phyloP scores from a whole-genome alignment of 2,329 filamentous ascomycete genomes.

The Graphium sp. region DNA sequence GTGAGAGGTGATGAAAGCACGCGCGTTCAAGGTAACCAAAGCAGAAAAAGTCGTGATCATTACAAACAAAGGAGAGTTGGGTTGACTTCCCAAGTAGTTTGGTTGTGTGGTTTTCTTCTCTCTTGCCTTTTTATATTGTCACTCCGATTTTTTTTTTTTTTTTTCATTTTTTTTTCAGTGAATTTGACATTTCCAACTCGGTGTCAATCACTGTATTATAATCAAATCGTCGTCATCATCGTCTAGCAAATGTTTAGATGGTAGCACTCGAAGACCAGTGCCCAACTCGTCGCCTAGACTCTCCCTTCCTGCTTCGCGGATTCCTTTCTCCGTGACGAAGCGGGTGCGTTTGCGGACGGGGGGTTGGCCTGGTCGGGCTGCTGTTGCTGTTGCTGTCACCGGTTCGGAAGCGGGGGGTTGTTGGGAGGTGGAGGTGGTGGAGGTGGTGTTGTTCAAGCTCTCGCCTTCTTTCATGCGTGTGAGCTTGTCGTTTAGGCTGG shows the following conservation, averaged over 20 bases:
- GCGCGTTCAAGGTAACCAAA: too few species aligned
- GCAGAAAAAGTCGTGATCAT: too few species aligned
- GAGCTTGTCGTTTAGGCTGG: constrained; percentile 35
- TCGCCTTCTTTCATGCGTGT: constrained; percentile 45
- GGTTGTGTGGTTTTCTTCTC: background rate
- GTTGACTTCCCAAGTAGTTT: too few species aligned
- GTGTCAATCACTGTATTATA: constrained; percentile 18
- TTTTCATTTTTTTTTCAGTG: background rate
- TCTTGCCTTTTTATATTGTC: background rate
- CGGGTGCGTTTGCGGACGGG: constrained; percentile 56
- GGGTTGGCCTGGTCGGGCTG: constrained; percentile 14
- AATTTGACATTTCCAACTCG: background rate
- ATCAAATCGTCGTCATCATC: constrained; percentile 34
- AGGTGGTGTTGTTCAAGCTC: too few species aligned
- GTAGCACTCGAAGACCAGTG: constrained; percentile 16
- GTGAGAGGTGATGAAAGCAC: too few species aligned
- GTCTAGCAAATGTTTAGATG: constrained; percentile 2
- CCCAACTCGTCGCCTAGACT: constrained; percentile 42
- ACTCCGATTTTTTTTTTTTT: background rate
- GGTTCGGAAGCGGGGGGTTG: constrained; percentile 10
- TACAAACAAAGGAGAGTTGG: too few species aligned
- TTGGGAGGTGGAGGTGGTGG: too few species aligned
- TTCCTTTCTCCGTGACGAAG: constrained; percentile 65
- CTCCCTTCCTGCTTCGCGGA: constrained; percentile 60
- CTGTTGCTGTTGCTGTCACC: constrained; percentile 10